These are phyloP conservation scores for Lentinula aciculospora DNA, from an alignment of 768 basidiomycete genomes.

Conservation along the genomic window DNA sequence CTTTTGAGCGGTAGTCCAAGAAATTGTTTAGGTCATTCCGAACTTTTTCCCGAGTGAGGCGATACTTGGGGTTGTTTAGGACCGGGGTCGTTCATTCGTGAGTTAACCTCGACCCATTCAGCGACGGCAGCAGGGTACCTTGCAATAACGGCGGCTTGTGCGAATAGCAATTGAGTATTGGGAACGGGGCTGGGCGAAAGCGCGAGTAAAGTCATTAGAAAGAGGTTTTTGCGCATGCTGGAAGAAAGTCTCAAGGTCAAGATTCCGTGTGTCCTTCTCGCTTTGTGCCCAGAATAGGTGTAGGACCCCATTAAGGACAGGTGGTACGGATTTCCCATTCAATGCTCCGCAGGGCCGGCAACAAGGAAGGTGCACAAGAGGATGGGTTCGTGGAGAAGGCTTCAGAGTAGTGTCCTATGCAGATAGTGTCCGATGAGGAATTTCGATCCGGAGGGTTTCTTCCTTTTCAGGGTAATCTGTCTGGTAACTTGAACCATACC, in stretches of 20 bases:
- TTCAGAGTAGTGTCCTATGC: slow-evolving; percentile 37
- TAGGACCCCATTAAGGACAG: slow-evolving; percentile 49
- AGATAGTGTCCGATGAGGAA: slow-evolving; percentile 43
- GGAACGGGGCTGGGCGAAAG: slow-evolving; percentile 29
- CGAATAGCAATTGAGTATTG: slow-evolving; percentile 46
- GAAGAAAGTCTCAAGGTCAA: slow-evolving; percentile 42
- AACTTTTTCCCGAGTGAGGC: slow-evolving; percentile 24
- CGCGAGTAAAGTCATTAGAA: slow-evolving; percentile 38
- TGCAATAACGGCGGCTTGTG: slow-evolving; percentile 45
- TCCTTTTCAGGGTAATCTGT: slow-evolving; percentile 34
- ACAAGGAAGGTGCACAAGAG: slow-evolving; percentile 43
- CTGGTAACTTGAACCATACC: slow-evolving; percentile 40
- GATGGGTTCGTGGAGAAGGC: slow-evolving; percentile 39
- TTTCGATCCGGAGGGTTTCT: slow-evolving; percentile 34
- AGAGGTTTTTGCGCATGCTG: slow-evolving; percentile 37
- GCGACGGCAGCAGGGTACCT: slow-evolving; percentile 36
- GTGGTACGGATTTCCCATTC: slow-evolving; percentile 48
- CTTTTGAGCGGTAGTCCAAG: slow-evolving; percentile 39
- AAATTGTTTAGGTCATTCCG: slow-evolving; percentile 49
- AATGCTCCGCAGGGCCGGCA: slow-evolving; percentile 48
- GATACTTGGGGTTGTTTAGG: slow-evolving; percentile 16
- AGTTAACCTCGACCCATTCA: slow-evolving; percentile 42
- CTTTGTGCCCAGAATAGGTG: slow-evolving; percentile 38
- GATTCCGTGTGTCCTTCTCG: slow-evolving; percentile 36
- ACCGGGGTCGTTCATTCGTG: slow-evolving; percentile 22